Percentiles rank a stretch among this genome's conserved stretches.
Conservation (phyloP, 2,329 filamentous ascomycete genomes). For the Aspergillus tanneri region DNA sequence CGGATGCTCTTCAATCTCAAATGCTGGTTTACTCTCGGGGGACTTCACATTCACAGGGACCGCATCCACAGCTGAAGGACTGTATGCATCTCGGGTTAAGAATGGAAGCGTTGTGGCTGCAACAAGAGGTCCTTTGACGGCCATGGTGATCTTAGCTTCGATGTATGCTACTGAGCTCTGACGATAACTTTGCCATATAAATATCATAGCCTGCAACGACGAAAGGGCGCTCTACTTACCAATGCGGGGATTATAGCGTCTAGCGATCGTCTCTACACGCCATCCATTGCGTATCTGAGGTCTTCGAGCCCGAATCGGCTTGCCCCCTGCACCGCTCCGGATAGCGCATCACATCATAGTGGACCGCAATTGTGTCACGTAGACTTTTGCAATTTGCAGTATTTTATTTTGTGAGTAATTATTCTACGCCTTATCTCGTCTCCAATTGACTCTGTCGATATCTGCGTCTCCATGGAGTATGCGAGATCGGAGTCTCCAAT, state of each 20-base stretch:
- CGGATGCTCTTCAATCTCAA: constrained; percentile 44
- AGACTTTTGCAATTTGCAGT: too few species aligned
- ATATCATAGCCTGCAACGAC: background rate
- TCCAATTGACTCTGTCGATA: too few species aligned
- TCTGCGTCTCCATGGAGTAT: too few species aligned
- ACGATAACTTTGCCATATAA: too few species aligned
- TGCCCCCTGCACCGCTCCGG: too few species aligned
- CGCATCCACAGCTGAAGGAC: background rate
- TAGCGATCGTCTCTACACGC: constrained; percentile 6
- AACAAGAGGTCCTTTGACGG: constrained; percentile 9
- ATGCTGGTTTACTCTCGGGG: constrained; percentile 18
- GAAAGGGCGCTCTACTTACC: background rate
- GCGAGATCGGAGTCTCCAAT: too few species aligned
- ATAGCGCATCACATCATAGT: constrained; percentile 24
- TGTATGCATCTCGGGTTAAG: constrained; percentile 1
- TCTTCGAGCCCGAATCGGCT: too few species aligned
- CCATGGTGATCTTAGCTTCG: too few species aligned
- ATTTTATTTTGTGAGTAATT: too few species aligned
- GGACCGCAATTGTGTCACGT: constrained; percentile 23
- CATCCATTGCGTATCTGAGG: background rate
- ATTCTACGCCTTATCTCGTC: too few species aligned
- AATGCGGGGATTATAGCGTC: background rate
- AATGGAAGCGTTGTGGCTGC: constrained; percentile 4
- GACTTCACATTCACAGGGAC: constrained; percentile 11
- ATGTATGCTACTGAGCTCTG: too few species aligned